Base-by-base conservation (phyloP, 495 filamentous ascomycete genomes). In the Penicillium atrosanguineum region DNA sequence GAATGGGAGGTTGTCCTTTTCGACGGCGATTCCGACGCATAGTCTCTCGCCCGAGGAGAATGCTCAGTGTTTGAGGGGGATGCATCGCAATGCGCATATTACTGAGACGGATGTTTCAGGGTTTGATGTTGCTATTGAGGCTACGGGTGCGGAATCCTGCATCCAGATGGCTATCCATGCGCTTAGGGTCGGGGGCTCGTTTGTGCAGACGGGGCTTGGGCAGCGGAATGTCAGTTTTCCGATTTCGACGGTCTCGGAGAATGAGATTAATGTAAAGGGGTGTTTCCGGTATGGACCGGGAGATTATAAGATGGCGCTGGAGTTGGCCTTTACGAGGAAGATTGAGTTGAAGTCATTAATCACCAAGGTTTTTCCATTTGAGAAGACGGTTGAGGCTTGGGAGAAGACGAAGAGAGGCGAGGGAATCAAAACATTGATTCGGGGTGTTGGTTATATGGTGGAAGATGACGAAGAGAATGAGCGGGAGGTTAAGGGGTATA, bases 141-240 rank as follows among this genome's bases (percentile, higher is more conserved):
- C 91, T 15, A 84, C 81, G 5, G 92, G 92, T 19, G 91, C 88
- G 1, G 88, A 90, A 63, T 77, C 80, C 1, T 87, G 81, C 48
- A 87, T 96, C 62, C 85, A 93, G 67, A 80, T 83, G 1, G 83
- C 80, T 0, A 78, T 96, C 49, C 82, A 94, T 72, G 77, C 78
- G 15, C 75, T 93, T 3, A 72, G 85, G 41, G 69, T 77, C 40
- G 90, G 91, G 12, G 91, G 92, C 6, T 84, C 83, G 0, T 94
- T 90, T 65, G 87, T 95, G 1, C 91, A 96, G 73, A 90, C 82
- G 50, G 92, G 91, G 7, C 85, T 95, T 79, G 91, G 91, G 52
- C 84, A 84, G 65, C 61, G 79, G 9, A 83, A 90, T 57, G 89
- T 95, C 69, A 80, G 70, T 14, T 87, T 94, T 69, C 91, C 92